Conservation (phyloP, 140 eudicot species). For the Stevia rebaudiana region DNA sequence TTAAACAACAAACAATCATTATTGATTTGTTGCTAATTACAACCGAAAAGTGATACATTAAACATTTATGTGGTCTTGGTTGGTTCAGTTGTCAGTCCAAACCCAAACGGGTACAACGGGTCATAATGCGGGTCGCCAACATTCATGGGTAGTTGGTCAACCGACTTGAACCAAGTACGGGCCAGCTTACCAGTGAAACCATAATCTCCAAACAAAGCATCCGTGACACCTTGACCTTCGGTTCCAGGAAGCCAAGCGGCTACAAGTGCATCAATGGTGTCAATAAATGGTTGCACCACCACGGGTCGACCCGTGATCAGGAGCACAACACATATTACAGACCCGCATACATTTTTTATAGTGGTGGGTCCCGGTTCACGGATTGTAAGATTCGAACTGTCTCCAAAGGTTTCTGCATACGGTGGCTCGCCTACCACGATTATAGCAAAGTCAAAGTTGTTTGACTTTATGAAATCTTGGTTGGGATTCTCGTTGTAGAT, state of each 20-base stretch:
- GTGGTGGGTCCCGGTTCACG: slow-evolving; percentile 41
- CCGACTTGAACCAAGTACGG: slow-evolving; percentile 66
- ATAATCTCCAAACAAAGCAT: slow-evolving; percentile 58
- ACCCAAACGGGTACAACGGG: slow-evolving; percentile 64
- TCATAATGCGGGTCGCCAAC: slow-evolving; percentile 70
- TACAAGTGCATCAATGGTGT: slow-evolving; percentile 50
- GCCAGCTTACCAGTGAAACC: slow-evolving; percentile 66
- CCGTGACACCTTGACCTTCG: slow-evolving; percentile 75
- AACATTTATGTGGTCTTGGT: slow-evolving; percentile 19
- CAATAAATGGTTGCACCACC: slow-evolving; percentile 56
- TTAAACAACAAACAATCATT: background rate
- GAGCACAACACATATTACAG: slow-evolving; percentile 58
- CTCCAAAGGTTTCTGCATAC: slow-evolving; percentile 57
- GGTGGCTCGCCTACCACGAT: slow-evolving; percentile 70
- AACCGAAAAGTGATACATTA: background rate
- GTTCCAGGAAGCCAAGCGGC: slow-evolving; percentile 92
- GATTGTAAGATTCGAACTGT: slow-evolving; percentile 50
- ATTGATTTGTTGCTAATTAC: background rate
- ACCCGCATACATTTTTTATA: slow-evolving; percentile 46
- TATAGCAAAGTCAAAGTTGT: slow-evolving; percentile 46
- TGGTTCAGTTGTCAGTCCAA: slow-evolving; percentile 52
- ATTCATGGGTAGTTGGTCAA: slow-evolving; percentile 80
- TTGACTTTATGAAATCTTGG: slow-evolving; percentile 32
- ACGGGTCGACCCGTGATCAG: slow-evolving; percentile 61
- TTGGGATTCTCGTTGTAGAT: slow-evolving; percentile 49